Conservation (phyloP, 2,329 filamentous ascomycete species). For the Fusarium floridanum region DNA sequence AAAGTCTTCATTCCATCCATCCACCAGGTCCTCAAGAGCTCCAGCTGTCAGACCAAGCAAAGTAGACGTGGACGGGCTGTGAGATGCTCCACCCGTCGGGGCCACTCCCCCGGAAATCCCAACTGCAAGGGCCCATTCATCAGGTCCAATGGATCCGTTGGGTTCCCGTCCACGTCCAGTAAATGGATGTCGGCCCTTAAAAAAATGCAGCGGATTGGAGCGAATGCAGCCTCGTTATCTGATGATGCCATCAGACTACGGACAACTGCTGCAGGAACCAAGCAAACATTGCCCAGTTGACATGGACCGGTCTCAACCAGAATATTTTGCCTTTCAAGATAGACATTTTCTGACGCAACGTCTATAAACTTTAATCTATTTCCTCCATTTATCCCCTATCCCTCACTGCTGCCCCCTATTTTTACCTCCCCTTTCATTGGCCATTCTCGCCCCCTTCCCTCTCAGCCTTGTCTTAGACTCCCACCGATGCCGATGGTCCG, state of each 20-base stretch:
- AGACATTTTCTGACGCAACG: background rate
- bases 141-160: background rate
- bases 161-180: background rate
- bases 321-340: background rate
- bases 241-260: constrained; percentile 10
- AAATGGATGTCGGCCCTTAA: background rate
- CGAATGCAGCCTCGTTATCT: constrained; percentile 3
- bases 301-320: background rate
- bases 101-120: constrained; percentile 41
- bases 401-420: constrained; percentile 27
- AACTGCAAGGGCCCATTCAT: constrained; percentile 22
- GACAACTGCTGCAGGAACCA: constrained; percentile 24
- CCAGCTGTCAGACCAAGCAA: background rate
- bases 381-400: constrained; percentile 7
- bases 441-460: background rate
- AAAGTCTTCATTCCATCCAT: background rate
- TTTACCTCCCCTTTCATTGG: constrained; percentile 27
- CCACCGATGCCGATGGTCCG: constrained; percentile 40
- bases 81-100: constrained; percentile 32
- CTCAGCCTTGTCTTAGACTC: constrained; percentile 38
- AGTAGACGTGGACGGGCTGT: constrained; percentile 12
- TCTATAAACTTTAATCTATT: constrained; percentile 1
- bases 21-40: too few relatives aligned
- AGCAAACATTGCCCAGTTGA: background rate
- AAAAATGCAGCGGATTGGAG: background rate